Evolutionary conservation across 1,139 yeast genomes (phyloP).

Genomic region (Yamadazyma oceani): DNA sequence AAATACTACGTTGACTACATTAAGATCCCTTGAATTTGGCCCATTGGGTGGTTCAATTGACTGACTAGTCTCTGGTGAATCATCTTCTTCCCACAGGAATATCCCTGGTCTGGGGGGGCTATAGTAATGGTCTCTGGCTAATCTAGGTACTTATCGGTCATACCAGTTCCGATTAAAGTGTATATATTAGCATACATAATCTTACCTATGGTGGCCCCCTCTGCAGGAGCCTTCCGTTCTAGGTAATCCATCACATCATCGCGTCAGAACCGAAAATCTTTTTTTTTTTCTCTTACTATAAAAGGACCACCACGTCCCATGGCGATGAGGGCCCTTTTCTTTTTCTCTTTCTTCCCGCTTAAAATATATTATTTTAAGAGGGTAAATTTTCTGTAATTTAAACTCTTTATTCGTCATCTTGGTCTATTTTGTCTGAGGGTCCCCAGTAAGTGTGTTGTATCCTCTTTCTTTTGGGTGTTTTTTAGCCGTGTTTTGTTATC

Average conservation of each 20-base stretch:
- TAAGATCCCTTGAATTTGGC: too few relatives aligned
- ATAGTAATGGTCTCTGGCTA: background rate
- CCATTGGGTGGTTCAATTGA: too few relatives aligned
- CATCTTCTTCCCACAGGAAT: too few relatives aligned
- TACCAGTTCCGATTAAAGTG: conserved; percentile 1
- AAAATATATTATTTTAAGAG: conserved; percentile 44
- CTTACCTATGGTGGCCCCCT: background rate
- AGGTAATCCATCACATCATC: conserved; percentile 27
- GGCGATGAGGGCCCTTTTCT: conserved; percentile 13
- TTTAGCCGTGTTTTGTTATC: background rate
- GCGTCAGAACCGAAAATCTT: conserved; percentile 6
- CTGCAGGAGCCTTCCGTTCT: conserved; percentile 18
- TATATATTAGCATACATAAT: conserved; percentile 4
- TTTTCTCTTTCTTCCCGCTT: conserved; percentile 47
- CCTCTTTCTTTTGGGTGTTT: too few relatives aligned
- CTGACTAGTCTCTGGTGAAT: background rate
- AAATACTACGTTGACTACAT: too few relatives aligned
- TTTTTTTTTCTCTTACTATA: too few relatives aligned
- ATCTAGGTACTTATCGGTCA: conserved; percentile 6
- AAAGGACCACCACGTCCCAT: conserved; percentile 1
- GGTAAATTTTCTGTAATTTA: conserved; percentile 29
- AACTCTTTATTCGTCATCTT: conserved; percentile 1
- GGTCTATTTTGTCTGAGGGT: background rate
- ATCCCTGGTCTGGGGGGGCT: background rate
- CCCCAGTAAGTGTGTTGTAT: background rate